Evolutionary conservation across 2,329 filamentous ascomycete species (phyloP).

Genomic region (Pestalotiopsis sp.): DNA sequence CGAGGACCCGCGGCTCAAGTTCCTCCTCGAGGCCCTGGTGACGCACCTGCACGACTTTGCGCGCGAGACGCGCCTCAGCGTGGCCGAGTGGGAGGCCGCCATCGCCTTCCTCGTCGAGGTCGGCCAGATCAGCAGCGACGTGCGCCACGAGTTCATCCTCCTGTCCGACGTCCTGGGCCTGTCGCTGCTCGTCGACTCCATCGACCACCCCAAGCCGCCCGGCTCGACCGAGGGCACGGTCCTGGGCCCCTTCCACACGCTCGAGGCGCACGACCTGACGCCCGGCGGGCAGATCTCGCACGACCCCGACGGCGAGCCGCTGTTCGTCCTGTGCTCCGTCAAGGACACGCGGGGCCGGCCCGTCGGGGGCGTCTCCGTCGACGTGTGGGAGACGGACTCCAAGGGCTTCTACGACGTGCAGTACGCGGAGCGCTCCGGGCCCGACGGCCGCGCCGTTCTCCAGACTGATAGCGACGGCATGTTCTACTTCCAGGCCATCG

Average conservation of each 20-base stretch:
- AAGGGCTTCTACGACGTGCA: conserved; percentile 83
- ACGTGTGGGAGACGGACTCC: conserved; percentile 85
- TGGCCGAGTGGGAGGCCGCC: conserved; percentile 76
- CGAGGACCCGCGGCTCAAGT: conserved; percentile 66
- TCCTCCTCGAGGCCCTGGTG: conserved; percentile 74
- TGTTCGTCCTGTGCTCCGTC: conserved; percentile 74
- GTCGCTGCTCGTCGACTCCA: conserved; percentile 77
- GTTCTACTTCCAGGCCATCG: conserved; percentile 86
- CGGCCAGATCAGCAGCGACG: conserved; percentile 73
- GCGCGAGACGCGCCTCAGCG: conserved; percentile 74
- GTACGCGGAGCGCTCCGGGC: conserved; percentile 62
- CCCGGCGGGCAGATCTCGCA: conserved; percentile 68
- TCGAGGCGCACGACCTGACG: conserved; percentile 64
- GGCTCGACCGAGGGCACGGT: conserved; percentile 76
- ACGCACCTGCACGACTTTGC: conserved; percentile 82
- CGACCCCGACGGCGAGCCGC: conserved; percentile 69
- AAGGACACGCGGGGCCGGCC: conserved; percentile 66
- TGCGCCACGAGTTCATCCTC: conserved; percentile 82
- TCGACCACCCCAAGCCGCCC: conserved; percentile 79
- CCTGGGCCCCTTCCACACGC: conserved; percentile 81
- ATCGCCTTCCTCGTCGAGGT: conserved; percentile 72
- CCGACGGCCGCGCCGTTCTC: conserved; percentile 75
- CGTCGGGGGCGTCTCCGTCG: conserved; percentile 68
- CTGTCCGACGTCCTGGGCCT: conserved; percentile 80
- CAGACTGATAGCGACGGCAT: conserved; percentile 68